phyloP scores from a whole-genome alignment of 2,329 filamentous ascomycete species.

The Lachnellula cervina region DNA sequence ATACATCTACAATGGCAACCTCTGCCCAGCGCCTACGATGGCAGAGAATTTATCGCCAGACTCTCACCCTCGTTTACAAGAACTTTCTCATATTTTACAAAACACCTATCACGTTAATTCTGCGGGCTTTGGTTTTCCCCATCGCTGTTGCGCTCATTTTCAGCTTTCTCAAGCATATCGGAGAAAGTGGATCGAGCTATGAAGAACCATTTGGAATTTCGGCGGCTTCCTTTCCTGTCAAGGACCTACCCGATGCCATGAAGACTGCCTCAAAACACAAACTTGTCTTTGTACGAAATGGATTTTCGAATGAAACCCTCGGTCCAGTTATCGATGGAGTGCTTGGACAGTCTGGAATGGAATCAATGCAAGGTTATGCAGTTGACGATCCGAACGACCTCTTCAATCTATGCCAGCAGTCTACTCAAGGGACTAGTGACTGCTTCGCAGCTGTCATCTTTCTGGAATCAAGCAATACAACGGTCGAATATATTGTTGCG shows the following conservation, averaged over 20 bases:
- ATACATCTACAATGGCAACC: slow-evolving; percentile 6
- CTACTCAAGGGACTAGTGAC: slow-evolving; percentile 16
- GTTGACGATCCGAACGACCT: slow-evolving; percentile 18
- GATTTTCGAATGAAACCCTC: slow-evolving; percentile 12
- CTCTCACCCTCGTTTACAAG: slow-evolving; percentile 22
- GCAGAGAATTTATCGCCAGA: slow-evolving; percentile 24
- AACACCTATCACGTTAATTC: slow-evolving; percentile 17
- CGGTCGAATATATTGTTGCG: slow-evolving; percentile 22
- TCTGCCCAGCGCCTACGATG: slow-evolving; percentile 12
- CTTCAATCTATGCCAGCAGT: slow-evolving; percentile 23
- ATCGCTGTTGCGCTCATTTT: slow-evolving; percentile 22
- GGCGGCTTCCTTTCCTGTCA: slow-evolving; percentile 15
- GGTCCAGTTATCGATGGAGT: slow-evolving; percentile 21
- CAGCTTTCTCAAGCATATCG: slow-evolving; percentile 16
- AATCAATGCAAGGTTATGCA: slow-evolving; percentile 5
- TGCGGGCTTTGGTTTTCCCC: slow-evolving; percentile 23
- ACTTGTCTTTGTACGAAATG: slow-evolving; percentile 25
- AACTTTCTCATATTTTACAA: slow-evolving; percentile 26
- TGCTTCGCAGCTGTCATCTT: slow-evolving; percentile 26
- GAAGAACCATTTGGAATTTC: slow-evolving; percentile 14
- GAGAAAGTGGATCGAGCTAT: neutral
- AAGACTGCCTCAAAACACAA: slow-evolving; percentile 6
- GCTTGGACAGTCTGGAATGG: slow-evolving; percentile 13
- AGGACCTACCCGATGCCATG: slow-evolving; percentile 17
- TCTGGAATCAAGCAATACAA: slow-evolving; percentile 20